Percentiles rank a stretch among this genome's conserved stretches.
phyloP scores from a whole-genome alignment of 2,329 filamentous ascomycete species.

The Fusarium coicis region DNA sequence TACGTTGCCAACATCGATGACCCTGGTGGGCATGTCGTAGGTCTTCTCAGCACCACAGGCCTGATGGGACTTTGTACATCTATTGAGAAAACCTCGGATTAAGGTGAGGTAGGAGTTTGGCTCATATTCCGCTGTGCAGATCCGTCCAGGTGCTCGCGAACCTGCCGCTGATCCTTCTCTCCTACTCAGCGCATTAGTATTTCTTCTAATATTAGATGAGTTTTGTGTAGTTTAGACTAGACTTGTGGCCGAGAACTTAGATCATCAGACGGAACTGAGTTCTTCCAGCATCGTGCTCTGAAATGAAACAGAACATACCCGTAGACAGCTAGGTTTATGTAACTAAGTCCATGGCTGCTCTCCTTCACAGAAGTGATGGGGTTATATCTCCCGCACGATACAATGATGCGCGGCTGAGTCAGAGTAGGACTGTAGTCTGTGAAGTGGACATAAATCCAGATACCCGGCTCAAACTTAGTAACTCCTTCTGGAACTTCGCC shows the following conservation, averaged over 20 bases:
- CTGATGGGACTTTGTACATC: neutral
- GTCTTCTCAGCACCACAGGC: neutral
- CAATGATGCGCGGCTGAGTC: neutral
- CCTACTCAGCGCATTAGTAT: neutral
- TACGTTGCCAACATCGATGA: neutral
- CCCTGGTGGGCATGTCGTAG: slow-evolving; percentile 4
- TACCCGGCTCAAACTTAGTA: neutral
- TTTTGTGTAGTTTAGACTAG: neutral
- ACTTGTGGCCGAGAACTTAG: neutral
- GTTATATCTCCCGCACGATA: neutral
- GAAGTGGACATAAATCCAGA: slow-evolving; percentile 18
- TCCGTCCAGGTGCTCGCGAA: neutral
- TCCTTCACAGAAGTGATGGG: neutral
- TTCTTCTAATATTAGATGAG: neutral
- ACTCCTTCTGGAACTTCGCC: neutral
- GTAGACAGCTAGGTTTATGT: neutral
- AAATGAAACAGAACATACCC: neutral
- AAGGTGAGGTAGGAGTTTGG: neutral
- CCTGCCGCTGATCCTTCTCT: neutral
- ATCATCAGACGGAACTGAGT: neutral
- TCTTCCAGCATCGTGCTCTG: fast-evolving
- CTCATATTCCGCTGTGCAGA: slow-evolving; percentile 1
- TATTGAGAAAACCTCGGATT: neutral
- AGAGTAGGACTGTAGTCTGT: neutral
- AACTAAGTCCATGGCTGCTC: neutral